Percentiles rank a stretch among this genome's conserved stretches.
Conservation (phyloP, 2,329 filamentous ascomycete species). For the Fusarium denticulatum region DNA sequence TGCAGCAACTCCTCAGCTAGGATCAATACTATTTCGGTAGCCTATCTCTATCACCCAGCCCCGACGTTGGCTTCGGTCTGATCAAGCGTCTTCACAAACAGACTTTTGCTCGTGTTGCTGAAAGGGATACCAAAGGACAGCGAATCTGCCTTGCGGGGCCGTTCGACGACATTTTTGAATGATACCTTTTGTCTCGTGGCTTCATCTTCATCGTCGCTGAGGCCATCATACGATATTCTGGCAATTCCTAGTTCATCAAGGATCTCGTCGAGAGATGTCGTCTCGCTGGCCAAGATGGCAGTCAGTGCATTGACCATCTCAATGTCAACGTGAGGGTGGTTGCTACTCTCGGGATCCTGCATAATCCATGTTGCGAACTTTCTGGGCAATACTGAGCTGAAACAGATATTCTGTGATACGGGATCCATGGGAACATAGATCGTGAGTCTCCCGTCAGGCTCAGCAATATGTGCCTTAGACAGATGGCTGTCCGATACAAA, state of each 20-base stretch:
- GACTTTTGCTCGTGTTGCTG: neutral
- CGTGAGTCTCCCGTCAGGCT: neutral
- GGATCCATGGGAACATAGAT: neutral
- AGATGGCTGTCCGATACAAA: neutral
- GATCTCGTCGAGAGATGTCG: neutral
- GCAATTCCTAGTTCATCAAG: neutral
- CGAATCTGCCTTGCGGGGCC: neutral
- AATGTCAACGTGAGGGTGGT: neutral
- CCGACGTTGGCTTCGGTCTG: neutral
- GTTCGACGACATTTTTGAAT: neutral
- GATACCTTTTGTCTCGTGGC: neutral
- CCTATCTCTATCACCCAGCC: neutral
- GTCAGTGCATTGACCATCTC: neutral
- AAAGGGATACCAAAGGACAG: neutral
- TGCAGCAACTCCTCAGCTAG: neutral
- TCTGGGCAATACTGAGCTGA: neutral
- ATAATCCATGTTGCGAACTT: neutral
- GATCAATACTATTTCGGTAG: neutral
- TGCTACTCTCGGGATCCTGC: neutral
- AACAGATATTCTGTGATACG: neutral
- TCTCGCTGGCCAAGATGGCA: neutral
- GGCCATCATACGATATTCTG: neutral
- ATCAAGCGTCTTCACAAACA: neutral
- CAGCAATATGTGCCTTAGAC: neutral
- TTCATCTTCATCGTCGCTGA: neutral